Percentiles rank a stretch among this genome's conserved stretches.
phyloP scores from a whole-genome alignment of 2,329 filamentous ascomycete species.

The Didymella exigua region DNA sequence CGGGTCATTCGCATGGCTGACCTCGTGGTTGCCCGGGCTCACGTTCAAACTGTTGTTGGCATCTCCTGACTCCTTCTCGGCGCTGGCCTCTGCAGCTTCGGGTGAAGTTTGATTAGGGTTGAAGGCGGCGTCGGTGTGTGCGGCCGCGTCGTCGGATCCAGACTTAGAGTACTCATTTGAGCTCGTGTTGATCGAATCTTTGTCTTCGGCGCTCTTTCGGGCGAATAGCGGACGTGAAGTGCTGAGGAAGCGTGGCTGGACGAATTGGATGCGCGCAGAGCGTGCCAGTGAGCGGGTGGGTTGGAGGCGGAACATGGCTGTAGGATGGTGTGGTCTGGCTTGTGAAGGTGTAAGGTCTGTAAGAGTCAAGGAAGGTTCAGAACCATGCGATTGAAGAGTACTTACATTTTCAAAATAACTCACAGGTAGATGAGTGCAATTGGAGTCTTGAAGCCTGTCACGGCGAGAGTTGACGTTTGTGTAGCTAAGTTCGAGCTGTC shows the following conservation, averaged over 20 bases:
- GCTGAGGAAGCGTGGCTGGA: slow-evolving; percentile 30
- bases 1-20: slow-evolving; percentile 56
- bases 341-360: not conserved
- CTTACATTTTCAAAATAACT: not conserved
- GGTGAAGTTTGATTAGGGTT: slow-evolving; percentile 71
- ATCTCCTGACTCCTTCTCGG: slow-evolving; percentile 43
- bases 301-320: slow-evolving; percentile 36
- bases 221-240: slow-evolving; percentile 33
- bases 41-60: slow-evolving; percentile 57
- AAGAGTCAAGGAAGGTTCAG: not conserved
- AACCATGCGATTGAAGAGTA: not conserved
- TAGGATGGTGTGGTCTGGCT: not conserved
- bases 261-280: slow-evolving; percentile 18
- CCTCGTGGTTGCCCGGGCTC: slow-evolving; percentile 65
- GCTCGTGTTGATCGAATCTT: slow-evolving; percentile 67
- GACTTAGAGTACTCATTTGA: slow-evolving; percentile 71
- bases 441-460: not conserved
- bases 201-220: slow-evolving; percentile 54
- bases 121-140: slow-evolving; percentile 68
- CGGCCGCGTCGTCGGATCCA: slow-evolving; percentile 65
- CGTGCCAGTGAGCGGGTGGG: slow-evolving; percentile 30
- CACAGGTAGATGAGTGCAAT: slow-evolving; percentile 1
- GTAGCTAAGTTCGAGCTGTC: slow-evolving; percentile 5
- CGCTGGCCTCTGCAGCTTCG: slow-evolving; percentile 59
- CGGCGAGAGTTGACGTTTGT: slow-evolving; percentile 12